These are phyloP conservation scores for Jamesozyma rosinii DNA, from an alignment of 805 yeast genomes.

Conservation along the genomic window DNA sequence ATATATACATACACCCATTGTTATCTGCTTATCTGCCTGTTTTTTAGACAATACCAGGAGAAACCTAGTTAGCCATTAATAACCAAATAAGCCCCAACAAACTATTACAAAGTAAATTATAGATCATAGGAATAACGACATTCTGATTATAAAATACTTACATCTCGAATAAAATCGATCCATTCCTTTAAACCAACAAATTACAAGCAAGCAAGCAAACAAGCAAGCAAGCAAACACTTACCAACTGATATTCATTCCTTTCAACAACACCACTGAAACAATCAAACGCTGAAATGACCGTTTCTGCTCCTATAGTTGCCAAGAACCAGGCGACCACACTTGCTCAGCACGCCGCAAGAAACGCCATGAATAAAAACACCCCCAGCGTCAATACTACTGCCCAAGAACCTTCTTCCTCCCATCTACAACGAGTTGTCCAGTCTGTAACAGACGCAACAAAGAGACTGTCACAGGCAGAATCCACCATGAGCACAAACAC, in stretches of 20 bases:
- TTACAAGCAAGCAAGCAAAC: too few relatives aligned
- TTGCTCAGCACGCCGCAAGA: constrained; percentile 25
- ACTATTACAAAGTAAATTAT: too few relatives aligned
- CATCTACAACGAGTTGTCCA: constrained; percentile 28
- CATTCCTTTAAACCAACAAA: background rate
- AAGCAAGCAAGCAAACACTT: background rate
- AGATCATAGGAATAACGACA: too few relatives aligned
- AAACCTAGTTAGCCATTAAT: too few relatives aligned
- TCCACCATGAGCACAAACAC: constrained; percentile 20
- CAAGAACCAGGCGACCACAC: constrained; percentile 9
- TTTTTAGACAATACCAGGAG: too few relatives aligned
- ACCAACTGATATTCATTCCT: constrained; percentile 20
- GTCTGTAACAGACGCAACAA: constrained; percentile 30
- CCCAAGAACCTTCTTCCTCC: background rate
- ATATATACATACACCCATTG: too few relatives aligned
- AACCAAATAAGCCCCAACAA: too few relatives aligned
- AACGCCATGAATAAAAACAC: constrained; percentile 17
- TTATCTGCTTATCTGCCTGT: too few relatives aligned
- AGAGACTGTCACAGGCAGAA: constrained; percentile 27
- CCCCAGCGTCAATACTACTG: background rate
- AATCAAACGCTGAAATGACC: background rate
- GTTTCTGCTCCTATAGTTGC: constrained; percentile 3
- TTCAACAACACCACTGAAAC: constrained; percentile 1
- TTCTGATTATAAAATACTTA: background rate
- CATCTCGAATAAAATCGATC: background rate